phyloP scores from a whole-genome alignment of 2,329 filamentous ascomycete genomes.

The Trichophyton simii region DNA sequence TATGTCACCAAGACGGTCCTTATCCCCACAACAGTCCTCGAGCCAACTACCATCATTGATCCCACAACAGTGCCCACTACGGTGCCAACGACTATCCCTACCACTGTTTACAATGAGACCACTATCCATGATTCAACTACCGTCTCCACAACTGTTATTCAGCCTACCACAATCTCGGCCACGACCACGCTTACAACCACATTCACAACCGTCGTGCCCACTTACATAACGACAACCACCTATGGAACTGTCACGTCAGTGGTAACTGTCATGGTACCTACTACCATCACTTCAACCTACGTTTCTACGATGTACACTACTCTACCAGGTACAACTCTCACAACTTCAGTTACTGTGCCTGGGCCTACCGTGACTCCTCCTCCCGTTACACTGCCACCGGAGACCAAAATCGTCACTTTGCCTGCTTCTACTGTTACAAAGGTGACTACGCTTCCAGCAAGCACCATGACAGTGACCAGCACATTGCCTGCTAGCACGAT shows the following conservation, averaged over 20 bases:
- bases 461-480: constrained; percentile 9
- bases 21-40: neutral
- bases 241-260: constrained; percentile 17
- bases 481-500: constrained; percentile 16
- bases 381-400: constrained; percentile 1
- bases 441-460: neutral
- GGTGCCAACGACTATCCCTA: constrained; percentile 1
- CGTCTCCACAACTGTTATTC: constrained; percentile 3
- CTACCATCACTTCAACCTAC: constrained; percentile 20
- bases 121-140: constrained; percentile 2
- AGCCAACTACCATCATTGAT: neutral
- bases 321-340: neutral
- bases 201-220: constrained; percentile 7
- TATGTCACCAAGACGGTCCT: neutral
- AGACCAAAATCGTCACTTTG: constrained; percentile 4
- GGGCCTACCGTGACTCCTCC: constrained; percentile 8
- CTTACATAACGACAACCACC: constrained; percentile 14
- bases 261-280: constrained; percentile 21
- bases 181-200: constrained; percentile 7
- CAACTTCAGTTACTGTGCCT: constrained; percentile 3
- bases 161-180: constrained; percentile 1
- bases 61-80: neutral
- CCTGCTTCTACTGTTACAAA: constrained; percentile 7
- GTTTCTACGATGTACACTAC: constrained; percentile 12
- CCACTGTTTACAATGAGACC: constrained; percentile 1